These are phyloP conservation scores for Macadamia integrifolia DNA, from an alignment of 164 flowering plant species.

Conservation along the genomic window DNA sequence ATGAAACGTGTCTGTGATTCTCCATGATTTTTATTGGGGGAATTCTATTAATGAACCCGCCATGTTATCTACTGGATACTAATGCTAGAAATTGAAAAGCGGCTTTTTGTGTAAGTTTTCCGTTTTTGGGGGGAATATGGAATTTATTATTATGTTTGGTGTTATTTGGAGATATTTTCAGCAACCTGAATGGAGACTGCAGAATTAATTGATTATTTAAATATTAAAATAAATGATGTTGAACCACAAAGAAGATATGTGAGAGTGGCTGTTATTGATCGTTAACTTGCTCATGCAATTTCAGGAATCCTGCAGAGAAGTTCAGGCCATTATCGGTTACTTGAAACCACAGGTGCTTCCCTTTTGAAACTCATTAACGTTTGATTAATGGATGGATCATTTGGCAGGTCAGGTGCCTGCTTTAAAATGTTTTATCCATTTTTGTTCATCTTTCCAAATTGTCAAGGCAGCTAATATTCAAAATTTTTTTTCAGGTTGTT, in stretches of 20 bases:
- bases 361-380: constrained; percentile 27
- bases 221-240: too few species aligned
- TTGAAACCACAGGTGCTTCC: constrained; percentile 88
- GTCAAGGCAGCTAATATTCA: background rate
- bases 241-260: background rate
- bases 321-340: constrained; percentile 62
- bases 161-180: too few species aligned
- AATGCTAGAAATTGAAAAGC: too few species aligned
- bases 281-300: constrained; percentile 15
- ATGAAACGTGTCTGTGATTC: too few species aligned
- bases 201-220: too few species aligned
- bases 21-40: too few species aligned
- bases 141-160: too few species aligned
- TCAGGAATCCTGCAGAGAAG: constrained; percentile 94
- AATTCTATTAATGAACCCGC: too few species aligned
- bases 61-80: too few species aligned
- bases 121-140: too few species aligned
- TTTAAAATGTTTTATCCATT: constrained; percentile 9
- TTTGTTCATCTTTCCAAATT: background rate
- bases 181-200: too few species aligned
- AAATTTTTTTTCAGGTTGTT: constrained; percentile 48
- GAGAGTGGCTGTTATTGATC: constrained; percentile 1
- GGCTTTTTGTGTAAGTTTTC: too few species aligned
- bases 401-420: constrained; percentile 37
- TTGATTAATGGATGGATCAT: constrained; percentile 28